Base-by-base conservation (phyloP, 2,329 filamentous ascomycete genomes). In the Verticillium nonalfalfae region DNA sequence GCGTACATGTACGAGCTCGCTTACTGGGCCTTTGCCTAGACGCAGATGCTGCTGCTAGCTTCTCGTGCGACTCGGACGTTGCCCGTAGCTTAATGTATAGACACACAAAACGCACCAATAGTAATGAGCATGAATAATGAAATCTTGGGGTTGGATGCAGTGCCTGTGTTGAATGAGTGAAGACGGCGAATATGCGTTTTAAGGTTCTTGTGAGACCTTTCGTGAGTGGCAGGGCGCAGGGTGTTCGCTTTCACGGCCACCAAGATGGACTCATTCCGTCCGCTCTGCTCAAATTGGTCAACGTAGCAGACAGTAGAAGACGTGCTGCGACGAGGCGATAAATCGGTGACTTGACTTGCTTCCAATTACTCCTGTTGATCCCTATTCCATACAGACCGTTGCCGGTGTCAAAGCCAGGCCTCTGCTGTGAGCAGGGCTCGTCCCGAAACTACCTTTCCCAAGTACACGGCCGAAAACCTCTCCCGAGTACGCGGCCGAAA, bases 1-100 rank as follows among this genome's bases (percentile, higher is more conserved):
- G 79, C 78, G 0, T 81, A 79, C 63, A 73, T 73, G 2, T 82
- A 81, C 59, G 80, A 82, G 72, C 68, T 82, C 38, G 75, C 61
- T 1, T 63, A 65, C 39, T 65, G 54, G 54, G 26, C 54, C 5
- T 56, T 56, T 34, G 54, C 54, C 45, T 52, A 52, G 4, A 18
- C 45, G 18, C 9, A 40, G 15, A 15, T 2, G 13, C 39, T 40
- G 13, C 39, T 40, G 39, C 13, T 40, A 10, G 39, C 15, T 14
- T 14, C 14, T 15, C 13, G 39, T 38, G 15, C 5, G 40, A 50
- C 7, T 6, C n/a, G 40, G 40, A 1, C 9, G 4, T 50, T 18
- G 45, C 45, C 4, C 18, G 45, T 10, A 52, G 18, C 45, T 1
- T 18, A 10, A 26, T 52, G 45, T 52, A 52, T 18, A 52, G 26